Base-by-base conservation (phyloP, 192 early-diverging fungal species). In the Coemansia sp. region DNA sequence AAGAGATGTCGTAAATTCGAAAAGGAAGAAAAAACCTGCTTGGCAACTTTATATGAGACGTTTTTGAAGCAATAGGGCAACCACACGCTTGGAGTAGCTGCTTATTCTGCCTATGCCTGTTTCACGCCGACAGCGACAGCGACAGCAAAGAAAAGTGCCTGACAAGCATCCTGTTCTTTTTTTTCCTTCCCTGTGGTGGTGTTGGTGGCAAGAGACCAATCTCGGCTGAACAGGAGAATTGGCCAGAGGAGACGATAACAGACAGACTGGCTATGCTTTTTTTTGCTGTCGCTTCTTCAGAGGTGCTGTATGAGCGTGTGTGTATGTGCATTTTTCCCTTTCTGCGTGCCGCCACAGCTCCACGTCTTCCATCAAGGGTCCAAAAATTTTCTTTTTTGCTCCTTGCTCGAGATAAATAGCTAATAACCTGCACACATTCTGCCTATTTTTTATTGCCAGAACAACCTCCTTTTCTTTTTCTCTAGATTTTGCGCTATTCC, bases 301-400 rank as follows among this genome's bases (percentile, higher is more conserved):
- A 34, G 32, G 9, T 34, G 32, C 4, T 42, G 39, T 42, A 16
- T 42, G 39, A 3, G 39, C 2, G 13, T 42, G 14, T 3, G 39
- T 42, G 39, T 42, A 10, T 10, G 32, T 34, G 32, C 9, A 9
- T 14, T 14, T 42, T 42, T 42, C 14, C 20, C 6, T 22, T 50
- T 50, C 22, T 23, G 49, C 49, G 49, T 22, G 49, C 49, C 49
- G 49, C 49, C 49, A 50, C 49, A 50, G 49, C 24, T 50, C 49
- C 24, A 22, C 1, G n/a, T 23, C 22, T 50, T 24, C 24, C 19
- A 50, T 24, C 49, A 50, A 25, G 49, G 49, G 24, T 50, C 49
- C 49, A 23, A 48, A 48, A 48, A 8, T 25, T 25, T 23, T 24
- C 20, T 5, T 25, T 19, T 3, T 32, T 8, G 8, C 30, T 5